A percentile compares a stretch with the other conserved stretches of the same genome.
Conservation (phyloP, 192 early-diverging fungal species). For the Martensiomyces pterosporus region DNA sequence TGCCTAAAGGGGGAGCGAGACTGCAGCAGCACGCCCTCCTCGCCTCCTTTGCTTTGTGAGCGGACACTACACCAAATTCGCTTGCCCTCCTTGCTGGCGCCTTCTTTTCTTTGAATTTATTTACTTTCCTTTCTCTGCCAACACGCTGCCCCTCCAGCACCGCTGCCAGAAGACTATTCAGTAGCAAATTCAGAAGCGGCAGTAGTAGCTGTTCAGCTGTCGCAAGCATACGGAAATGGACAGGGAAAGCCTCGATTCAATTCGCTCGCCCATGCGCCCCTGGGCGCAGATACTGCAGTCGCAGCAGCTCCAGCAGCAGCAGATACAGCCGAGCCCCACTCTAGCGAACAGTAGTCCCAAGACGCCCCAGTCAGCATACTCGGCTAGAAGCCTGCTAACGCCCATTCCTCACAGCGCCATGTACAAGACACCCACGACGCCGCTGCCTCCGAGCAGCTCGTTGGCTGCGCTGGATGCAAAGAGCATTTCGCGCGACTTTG, state of each 20-base stretch:
- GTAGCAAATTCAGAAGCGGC: too few species aligned
- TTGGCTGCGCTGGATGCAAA: conserved; percentile 53
- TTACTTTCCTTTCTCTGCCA: too few species aligned
- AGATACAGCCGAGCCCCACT: neutral
- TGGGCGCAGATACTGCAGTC: neutral
- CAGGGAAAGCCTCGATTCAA: neutral
- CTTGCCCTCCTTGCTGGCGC: too few species aligned
- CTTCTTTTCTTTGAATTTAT: too few species aligned
- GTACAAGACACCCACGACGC: neutral
- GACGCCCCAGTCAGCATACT: neutral
- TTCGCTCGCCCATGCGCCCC: neutral
- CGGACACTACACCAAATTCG: too few species aligned
- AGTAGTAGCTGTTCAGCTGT: too few species aligned
- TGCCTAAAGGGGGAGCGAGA: too few species aligned
- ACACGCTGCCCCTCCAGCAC: too few species aligned
- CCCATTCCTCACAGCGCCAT: neutral
- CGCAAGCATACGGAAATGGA: neutral
- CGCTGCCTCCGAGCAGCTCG: conserved; percentile 16
- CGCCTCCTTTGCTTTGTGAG: too few species aligned
- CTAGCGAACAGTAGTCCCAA: neutral
- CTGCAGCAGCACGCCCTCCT: too few species aligned
- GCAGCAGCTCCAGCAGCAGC: too few species aligned
- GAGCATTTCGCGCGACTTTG: conserved; percentile 33
- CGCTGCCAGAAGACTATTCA: too few species aligned
- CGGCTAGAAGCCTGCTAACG: neutral